phyloP scores from a whole-genome alignment of 2,329 filamentous ascomycete species.

The Mollisiaceae sp. region DNA sequence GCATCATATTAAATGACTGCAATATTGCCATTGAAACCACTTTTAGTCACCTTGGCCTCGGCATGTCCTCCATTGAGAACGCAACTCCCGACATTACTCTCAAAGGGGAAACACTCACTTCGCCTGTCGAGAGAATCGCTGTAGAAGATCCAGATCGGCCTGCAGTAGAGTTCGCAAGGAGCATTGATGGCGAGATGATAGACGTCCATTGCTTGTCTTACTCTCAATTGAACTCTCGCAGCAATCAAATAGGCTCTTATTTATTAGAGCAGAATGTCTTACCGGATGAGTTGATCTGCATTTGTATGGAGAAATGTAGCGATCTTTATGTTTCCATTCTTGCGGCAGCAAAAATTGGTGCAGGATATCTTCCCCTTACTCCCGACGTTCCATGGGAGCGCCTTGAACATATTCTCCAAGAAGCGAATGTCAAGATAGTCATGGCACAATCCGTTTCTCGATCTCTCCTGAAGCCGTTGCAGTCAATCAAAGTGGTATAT shows the following conservation, averaged over 20 bases:
- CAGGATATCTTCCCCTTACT: conserved; percentile 79
- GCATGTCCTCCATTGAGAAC: conserved; percentile 40
- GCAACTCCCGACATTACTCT: conserved; percentile 22
- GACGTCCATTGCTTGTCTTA: conserved; percentile 63
- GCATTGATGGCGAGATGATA: conserved; percentile 47
- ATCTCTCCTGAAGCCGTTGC: conserved; percentile 27
- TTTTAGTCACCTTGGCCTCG: conserved; percentile 25
- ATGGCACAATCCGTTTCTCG: conserved; percentile 46
- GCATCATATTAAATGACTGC: conserved; percentile 44
- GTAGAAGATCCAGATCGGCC: conserved; percentile 52
- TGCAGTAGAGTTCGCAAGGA: conserved; percentile 68
- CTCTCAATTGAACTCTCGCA: conserved; percentile 61
- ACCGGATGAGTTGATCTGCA: conserved; percentile 66
- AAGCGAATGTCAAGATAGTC: conserved; percentile 59
- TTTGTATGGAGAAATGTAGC: conserved; percentile 79
- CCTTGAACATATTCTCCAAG: conserved; percentile 63
- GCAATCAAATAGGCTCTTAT: conserved; percentile 67
- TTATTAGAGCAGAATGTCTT: conserved; percentile 54
- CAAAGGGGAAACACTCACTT: conserved; percentile 33
- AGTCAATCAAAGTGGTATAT: conserved; percentile 34
- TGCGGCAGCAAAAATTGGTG: conserved; percentile 74
- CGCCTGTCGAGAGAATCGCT: conserved; percentile 40
- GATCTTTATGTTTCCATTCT: conserved; percentile 76
- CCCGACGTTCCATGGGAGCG: conserved; percentile 71
- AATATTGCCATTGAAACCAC: conserved; percentile 16